These are phyloP conservation scores for Alternaria postmessia DNA, from an alignment of 2,329 filamentous ascomycete genomes.

Conservation along the genomic window DNA sequence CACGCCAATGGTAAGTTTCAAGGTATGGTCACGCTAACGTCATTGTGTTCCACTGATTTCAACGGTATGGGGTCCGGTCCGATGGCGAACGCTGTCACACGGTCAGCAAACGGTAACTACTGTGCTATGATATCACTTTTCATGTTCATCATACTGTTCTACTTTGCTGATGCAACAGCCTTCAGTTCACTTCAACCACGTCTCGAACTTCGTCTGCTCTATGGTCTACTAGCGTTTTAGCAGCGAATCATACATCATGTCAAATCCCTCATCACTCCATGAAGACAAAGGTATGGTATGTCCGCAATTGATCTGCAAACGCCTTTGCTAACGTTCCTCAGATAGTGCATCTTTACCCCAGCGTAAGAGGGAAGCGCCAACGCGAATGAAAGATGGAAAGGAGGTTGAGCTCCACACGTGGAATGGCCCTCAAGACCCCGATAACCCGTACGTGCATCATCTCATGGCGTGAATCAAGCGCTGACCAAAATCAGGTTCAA, in stretches of 20 bases:
- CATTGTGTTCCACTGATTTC: conserved; percentile 4
- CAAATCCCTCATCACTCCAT: conserved; percentile 12
- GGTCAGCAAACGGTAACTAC: not conserved
- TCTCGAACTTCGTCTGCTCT: not conserved
- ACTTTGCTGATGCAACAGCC: not conserved
- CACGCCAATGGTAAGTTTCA: not conserved
- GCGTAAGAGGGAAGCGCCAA: conserved; percentile 11
- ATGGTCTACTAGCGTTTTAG: not conserved
- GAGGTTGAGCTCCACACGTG: conserved; percentile 37
- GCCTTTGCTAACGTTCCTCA: not conserved
- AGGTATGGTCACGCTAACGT: conserved; percentile 14
- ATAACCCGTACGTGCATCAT: conserved; percentile 29
- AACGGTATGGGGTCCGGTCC: conserved; percentile 3
- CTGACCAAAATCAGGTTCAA: conserved; percentile 44
- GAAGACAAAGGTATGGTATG: conserved; percentile 16
- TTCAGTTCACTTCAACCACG: not conserved
- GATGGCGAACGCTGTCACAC: not conserved
- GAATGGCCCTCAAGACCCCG: conserved; percentile 32
- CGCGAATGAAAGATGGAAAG: conserved; percentile 26
- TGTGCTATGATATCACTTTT: conserved; percentile 17
- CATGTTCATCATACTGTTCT: not conserved
- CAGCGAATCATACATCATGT: conserved; percentile 14
- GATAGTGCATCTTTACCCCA: conserved; percentile 5
- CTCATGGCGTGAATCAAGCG: too few relatives aligned
- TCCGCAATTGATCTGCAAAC: not conserved